These are phyloP conservation scores for Taphrina wiesneri DNA, from an alignment of 1,139 yeast species.

Conservation along the genomic window DNA sequence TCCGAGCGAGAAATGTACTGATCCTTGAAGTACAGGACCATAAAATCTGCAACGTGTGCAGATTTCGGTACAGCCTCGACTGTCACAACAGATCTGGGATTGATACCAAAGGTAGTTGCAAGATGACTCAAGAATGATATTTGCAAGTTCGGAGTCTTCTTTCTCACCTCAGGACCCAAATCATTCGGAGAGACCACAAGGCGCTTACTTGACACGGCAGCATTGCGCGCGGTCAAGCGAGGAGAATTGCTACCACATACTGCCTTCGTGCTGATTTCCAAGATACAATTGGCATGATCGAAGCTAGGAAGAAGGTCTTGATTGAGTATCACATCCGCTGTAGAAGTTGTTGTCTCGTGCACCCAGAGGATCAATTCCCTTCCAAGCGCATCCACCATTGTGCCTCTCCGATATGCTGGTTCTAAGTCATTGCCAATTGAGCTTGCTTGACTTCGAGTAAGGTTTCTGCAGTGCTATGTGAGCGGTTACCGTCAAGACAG, in stretches of 20 bases:
- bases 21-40: slow-evolving; percentile 81
- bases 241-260: background rate
- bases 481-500: too few species aligned
- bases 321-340: slow-evolving; percentile 65
- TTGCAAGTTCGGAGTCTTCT: slow-evolving; percentile 36
- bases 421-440: too few species aligned
- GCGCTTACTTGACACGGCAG: background rate
- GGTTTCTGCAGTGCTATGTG: too few species aligned
- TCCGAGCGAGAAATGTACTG: slow-evolving; percentile 82
- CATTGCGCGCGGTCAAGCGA: background rate
- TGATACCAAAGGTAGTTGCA: slow-evolving; percentile 18
- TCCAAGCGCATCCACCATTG: background rate
- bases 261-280: slow-evolving; percentile 10
- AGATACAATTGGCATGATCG: slow-evolving; percentile 10
- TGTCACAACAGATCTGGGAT: slow-evolving; percentile 24
- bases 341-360: slow-evolving; percentile 66
- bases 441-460: too few species aligned
- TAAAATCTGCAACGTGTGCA: slow-evolving; percentile 69
- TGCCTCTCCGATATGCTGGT: background rate
- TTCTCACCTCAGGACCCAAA: slow-evolving; percentile 24
- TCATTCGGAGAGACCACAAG: slow-evolving; percentile 20
- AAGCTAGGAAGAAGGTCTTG: slow-evolving; percentile 59
- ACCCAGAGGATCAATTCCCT: slow-evolving; percentile 60
- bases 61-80: slow-evolving; percentile 44
- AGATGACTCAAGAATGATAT: slow-evolving; percentile 29